These are phyloP conservation scores for Bipolaris bicolor DNA, from an alignment of 2,329 filamentous ascomycete genomes.

Conservation along the genomic window DNA sequence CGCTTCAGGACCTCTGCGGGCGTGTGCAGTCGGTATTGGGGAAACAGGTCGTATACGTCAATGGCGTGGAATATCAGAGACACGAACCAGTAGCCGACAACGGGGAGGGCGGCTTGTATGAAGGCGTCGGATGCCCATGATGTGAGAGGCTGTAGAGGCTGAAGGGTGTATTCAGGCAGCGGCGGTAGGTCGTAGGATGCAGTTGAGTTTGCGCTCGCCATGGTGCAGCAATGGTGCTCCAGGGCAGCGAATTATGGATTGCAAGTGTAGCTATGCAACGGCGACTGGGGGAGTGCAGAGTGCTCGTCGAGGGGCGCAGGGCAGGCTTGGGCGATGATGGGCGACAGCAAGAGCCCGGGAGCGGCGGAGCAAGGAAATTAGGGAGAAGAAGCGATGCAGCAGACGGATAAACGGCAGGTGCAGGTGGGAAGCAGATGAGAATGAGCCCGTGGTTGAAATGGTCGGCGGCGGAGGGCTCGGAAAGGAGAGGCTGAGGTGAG, in stretches of 20 bases:
- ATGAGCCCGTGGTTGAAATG: neutral
- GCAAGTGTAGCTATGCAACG: constrained; percentile 1
- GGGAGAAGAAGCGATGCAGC: constrained; percentile 28
- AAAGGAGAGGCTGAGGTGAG: constrained; percentile 46
- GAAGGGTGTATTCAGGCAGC: constrained; percentile 79
- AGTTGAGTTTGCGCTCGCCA: constrained; percentile 54
- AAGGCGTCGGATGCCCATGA: constrained; percentile 81
- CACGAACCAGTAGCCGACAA: constrained; percentile 85
- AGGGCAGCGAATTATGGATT: constrained; percentile 13
- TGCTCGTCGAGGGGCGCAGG: constrained; percentile 10
- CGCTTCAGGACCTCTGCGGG: constrained; percentile 87
- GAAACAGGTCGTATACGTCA: constrained; percentile 83
- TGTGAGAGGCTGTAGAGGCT: constrained; percentile 72
- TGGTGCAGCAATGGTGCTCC: constrained; percentile 28
- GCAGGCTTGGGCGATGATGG: constrained; percentile 13
- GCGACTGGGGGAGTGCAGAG: neutral
- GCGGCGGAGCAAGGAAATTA: constrained; percentile 37
- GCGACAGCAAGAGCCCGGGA: constrained; percentile 27
- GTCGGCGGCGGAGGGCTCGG: constrained; percentile 17
- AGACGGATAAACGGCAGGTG: neutral
- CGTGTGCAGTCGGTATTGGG: constrained; percentile 92
- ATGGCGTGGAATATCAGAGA: constrained; percentile 88
- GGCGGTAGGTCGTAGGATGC: constrained; percentile 73
- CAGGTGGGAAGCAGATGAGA: neutral
- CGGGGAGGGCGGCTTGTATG: constrained; percentile 75